These are phyloP conservation scores for Coemansia sp. DNA, from an alignment of 192 early-diverging fungal genomes.

Conservation along the genomic window DNA sequence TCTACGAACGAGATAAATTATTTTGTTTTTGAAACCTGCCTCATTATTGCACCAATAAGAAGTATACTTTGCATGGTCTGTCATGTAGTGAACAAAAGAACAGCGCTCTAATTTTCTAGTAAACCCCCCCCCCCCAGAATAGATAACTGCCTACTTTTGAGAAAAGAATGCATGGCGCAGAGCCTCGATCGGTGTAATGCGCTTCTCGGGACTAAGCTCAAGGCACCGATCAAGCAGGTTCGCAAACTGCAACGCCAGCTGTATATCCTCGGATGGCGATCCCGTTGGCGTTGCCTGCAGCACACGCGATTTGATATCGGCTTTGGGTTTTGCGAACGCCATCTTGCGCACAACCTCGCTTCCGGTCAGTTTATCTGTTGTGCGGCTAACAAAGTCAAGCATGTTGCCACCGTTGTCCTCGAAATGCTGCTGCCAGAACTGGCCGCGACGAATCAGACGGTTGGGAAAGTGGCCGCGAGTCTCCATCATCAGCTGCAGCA, in stretches of 20 bases:
- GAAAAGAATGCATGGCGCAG: conserved; percentile 83
- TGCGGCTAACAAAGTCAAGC: conserved; percentile 42
- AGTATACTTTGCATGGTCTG: neutral
- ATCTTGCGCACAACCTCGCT: conserved; percentile 71
- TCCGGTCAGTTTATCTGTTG: conserved; percentile 60
- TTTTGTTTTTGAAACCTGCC: neutral
- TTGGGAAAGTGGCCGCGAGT: conserved; percentile 84
- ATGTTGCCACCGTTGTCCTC: conserved; percentile 63
- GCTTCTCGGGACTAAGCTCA: conserved; percentile 83
- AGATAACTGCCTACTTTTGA: neutral
- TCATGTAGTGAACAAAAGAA: neutral
- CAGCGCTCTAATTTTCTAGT: neutral
- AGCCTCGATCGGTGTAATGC: conserved; percentile 83
- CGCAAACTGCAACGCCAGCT: conserved; percentile 68
- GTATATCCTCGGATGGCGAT: conserved; percentile 30
- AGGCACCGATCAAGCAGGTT: conserved; percentile 86
- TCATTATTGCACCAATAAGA: neutral
- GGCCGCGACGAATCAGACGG: conserved; percentile 80
- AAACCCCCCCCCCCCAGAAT: neutral
- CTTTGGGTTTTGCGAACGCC: conserved; percentile 63
- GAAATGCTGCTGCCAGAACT: conserved; percentile 86
- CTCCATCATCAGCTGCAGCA: conserved; percentile 94
- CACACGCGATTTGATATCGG: conserved; percentile 72
- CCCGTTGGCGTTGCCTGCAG: conserved; percentile 56
- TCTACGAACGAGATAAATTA: neutral